Base-by-base conservation (phyloP, 306 rosid species). In the Quercus robur region DNA sequence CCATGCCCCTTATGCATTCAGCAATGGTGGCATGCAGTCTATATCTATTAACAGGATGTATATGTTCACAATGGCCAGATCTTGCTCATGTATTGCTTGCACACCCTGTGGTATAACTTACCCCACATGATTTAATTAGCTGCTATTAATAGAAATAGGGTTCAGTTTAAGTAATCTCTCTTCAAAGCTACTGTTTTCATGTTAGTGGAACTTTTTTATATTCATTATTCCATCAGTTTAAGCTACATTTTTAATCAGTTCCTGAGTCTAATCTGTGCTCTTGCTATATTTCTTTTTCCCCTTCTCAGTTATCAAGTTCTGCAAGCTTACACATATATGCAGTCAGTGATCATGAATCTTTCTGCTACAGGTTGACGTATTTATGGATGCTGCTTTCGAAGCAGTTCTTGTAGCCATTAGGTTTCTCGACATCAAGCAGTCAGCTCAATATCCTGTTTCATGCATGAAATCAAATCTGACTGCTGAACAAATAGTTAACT, bases 11-110 rank as follows among this genome's bases (percentile, higher is more conserved):
- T 71, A 56, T 83, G 84, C 85, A 86, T 74, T 84, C 89, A 59
- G 82, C 92, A 74, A 52, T 88, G 61, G 89, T 88, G 77, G 83
- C 92, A 11, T 86, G 92, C 83, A 79, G 82, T 75, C 81, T 88
- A 58, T 78, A 88, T 80, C 67, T 88, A 61, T 84, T 88, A 52
- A 86, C 81, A 25, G 92, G 77, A n/a, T 88, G 84, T 59, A 86
- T 86, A 85, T 86, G 86, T 56, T 81, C 92, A 15, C 88, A 88
- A 68, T 86, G 88, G 89, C 86, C 73, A 74, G 92, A 88, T 84
- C 81, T 88, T 71, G 88, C 63, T 71, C 89, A 81, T 58, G 90
- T 88, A 38, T 80, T 84, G 86, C 81, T 88, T 35, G 89, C 90
- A 56, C 92, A 88, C 76, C 90, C 92, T 56, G 84, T 86, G 92